A percentile compares a stretch with the other conserved stretches of the same genome.
Evolutionary conservation across 495 filamentous ascomycete genomes (phyloP).

Genomic region (Lineolata rhizophorae): DNA sequence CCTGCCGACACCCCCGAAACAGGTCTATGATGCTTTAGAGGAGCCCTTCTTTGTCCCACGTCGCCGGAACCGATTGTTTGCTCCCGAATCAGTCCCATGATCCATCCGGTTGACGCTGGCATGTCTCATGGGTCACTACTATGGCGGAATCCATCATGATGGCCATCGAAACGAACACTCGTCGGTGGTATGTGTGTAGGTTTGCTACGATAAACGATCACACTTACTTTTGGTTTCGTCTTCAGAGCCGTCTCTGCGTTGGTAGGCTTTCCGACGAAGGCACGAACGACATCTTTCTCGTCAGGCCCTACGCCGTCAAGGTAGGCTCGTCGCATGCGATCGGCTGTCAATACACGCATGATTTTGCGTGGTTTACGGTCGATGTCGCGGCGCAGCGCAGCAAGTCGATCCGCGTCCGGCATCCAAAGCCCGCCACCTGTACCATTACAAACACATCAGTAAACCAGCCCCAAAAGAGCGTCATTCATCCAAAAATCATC

Average conservation of each 20-base stretch:
- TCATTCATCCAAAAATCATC: no score
- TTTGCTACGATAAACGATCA: constrained; percentile 4
- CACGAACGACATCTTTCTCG: constrained; percentile 37
- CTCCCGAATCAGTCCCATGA: no score
- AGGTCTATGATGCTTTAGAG: no score
- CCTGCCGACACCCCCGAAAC: no score
- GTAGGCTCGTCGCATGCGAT: constrained; percentile 36
- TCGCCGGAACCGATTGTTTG: no score
- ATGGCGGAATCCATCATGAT: neutral
- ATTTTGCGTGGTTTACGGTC: constrained; percentile 44
- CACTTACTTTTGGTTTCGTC: constrained; percentile 58
- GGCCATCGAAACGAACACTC: neutral
- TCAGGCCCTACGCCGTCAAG: constrained; percentile 32
- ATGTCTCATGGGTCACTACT: no score
- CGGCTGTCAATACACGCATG: constrained; percentile 37
- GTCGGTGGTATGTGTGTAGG: no score
- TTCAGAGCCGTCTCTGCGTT: constrained; percentile 59
- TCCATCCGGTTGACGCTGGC: no score
- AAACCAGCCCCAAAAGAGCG: no score
- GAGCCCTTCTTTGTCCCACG: no score
- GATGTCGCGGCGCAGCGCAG: constrained; percentile 46
- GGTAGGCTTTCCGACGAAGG: constrained; percentile 39
- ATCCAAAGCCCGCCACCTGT: constrained; percentile 65
- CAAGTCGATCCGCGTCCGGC: constrained; percentile 38
- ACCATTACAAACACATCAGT: no score